phyloP scores from a whole-genome alignment of 129 eudicot species.

The Chrysanthemum lavandulifolium region DNA sequence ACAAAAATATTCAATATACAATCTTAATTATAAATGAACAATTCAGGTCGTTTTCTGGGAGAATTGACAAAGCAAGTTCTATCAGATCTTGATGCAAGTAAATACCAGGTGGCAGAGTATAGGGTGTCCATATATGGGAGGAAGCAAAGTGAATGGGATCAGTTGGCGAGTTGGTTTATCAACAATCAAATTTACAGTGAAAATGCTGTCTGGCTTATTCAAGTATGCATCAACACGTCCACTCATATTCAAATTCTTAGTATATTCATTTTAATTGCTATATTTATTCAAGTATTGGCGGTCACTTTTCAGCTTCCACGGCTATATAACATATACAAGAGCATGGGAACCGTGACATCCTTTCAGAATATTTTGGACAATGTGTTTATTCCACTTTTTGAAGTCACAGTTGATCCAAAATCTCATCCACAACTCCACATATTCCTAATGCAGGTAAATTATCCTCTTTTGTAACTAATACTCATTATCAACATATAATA shows the following conservation, averaged over 20 bases:
- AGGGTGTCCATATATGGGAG: constrained; percentile 73
- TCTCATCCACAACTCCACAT: constrained; percentile 70
- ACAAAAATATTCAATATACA: neutral
- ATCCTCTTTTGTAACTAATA: neutral
- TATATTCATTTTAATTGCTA: constrained; percentile 3
- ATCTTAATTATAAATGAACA: neutral
- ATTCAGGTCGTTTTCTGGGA: constrained; percentile 63
- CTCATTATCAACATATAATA: neutral
- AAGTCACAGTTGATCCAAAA: constrained; percentile 57
- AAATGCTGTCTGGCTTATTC: constrained; percentile 78
- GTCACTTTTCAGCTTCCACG: constrained; percentile 51
- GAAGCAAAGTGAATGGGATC: constrained; percentile 86
- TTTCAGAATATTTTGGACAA: constrained; percentile 65
- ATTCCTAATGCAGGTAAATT: constrained; percentile 58
- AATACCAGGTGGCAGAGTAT: constrained; percentile 80
- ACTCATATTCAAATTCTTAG: neutral
- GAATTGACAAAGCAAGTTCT: constrained; percentile 69
- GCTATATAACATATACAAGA: constrained; percentile 58
- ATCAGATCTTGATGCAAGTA: constrained; percentile 71
- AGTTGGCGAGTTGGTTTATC: constrained; percentile 72
- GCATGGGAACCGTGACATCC: constrained; percentile 69
- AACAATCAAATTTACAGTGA: constrained; percentile 62
- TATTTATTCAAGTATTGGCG: neutral
- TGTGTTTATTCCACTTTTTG: constrained; percentile 66
- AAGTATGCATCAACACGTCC: constrained; percentile 34